phyloP scores from a whole-genome alignment of 129 eudicot species.

The Deinandra increscens region DNA sequence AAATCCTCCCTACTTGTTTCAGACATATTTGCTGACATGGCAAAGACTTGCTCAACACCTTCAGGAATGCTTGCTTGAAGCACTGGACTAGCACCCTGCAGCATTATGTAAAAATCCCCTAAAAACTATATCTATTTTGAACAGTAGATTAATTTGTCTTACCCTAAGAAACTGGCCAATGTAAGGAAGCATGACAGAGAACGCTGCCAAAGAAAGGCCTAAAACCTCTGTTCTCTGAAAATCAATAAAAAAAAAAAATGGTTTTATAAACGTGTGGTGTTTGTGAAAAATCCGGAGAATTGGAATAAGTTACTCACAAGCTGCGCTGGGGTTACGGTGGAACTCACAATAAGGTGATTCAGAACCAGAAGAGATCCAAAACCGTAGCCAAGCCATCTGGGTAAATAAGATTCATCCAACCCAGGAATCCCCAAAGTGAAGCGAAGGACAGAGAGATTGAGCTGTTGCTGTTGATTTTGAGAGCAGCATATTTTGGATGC shows the following conservation, averaged over 20 bases:
- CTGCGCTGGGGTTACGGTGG: conserved; percentile 59
- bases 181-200: conserved; percentile 67
- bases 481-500: conserved; percentile 41
- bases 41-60: conserved; percentile 65
- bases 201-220: conserved; percentile 81
- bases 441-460: conserved; percentile 91
- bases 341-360: conserved; percentile 66
- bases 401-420: conserved; percentile 84
- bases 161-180: conserved; percentile 93
- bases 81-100: conserved; percentile 68
- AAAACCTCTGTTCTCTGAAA: conserved; percentile 72
- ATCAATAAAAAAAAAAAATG: not conserved
- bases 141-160: not conserved
- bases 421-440: conserved; percentile 90
- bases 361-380: conserved; percentile 65
- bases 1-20: conserved; percentile 59
- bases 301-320: conserved; percentile 45
- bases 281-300: conserved; percentile 12
- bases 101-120: conserved; percentile 14
- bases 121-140: not conserved
- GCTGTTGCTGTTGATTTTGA: conserved; percentile 59
- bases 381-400: conserved; percentile 88
- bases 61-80: conserved; percentile 56
- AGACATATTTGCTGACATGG: conserved; percentile 55
- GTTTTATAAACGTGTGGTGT: conserved; percentile 4